Evolutionary conservation across 805 yeast species (phyloP), one percentile per base, ranked within the genome.

Genomic region (Blastobotrys mokoenaii): DNA sequence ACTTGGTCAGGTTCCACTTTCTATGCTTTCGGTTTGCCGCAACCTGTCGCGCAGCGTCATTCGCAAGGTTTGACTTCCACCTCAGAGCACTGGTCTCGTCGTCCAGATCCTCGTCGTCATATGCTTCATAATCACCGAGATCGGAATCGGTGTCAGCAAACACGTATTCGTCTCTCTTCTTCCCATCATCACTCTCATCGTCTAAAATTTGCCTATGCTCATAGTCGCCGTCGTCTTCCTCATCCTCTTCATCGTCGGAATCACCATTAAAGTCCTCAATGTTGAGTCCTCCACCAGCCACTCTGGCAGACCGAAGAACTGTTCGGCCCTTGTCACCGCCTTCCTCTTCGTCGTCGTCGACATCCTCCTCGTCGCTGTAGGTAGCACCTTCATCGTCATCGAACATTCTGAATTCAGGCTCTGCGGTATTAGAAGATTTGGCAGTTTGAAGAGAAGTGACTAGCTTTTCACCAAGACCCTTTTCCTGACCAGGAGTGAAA

Each of bases 391-490:
- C 68, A 35, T 85, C 73, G 40, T 73, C 72, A 44, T 85, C 74
- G 59, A 90, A 90, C 45, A 90, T 67, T 57, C 81, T 82, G 47
- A 85, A 68, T 17, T 90, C 95, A 2, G 83, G 79, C 32, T 80
- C 82, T 36, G 71, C 76, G 44, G 70, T 71, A 43, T 73, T 72
- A 12, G 83, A 68, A 40, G 74, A 74, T 33, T 77, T 72, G 3
- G 81, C 86, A 33, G 76, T 72, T 62, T 90, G 97, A 52, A 93
- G 70, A 46, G 79, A 78, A 3, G 94, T 84, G 22, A 90, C 95
- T 50, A 88, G 66, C 57, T 78, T 76, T 63, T 89, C 96, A 50
- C 97, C 97, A 52, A 84, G 76, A 20, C 95, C 97, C 56, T 69
- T 71, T 49, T 81, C 84, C 51, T 76, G 74, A 36, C 84, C 83